Conservation (phyloP, 495 filamentous ascomycete species). For the Hypomontagnella monticulosa region DNA sequence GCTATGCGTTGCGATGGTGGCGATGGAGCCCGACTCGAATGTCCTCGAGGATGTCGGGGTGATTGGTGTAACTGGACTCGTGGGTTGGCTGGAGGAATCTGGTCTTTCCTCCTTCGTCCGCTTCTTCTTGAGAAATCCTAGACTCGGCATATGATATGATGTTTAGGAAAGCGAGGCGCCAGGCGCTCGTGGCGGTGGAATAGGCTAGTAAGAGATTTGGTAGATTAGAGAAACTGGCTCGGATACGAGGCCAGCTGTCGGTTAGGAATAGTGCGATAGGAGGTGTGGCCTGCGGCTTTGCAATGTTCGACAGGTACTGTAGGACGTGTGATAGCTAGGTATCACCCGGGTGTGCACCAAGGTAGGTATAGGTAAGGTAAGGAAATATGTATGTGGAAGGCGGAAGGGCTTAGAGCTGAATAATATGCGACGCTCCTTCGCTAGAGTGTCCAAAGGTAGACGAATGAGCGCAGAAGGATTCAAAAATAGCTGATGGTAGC, state of each 20-base stretch:
- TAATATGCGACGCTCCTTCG: constrained; percentile 30
- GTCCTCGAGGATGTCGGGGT: constrained; percentile 54
- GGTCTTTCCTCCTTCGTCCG: constrained; percentile 81
- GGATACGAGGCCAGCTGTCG: constrained; percentile 1
- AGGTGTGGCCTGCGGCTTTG: constrained; percentile 7
- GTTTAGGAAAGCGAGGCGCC: constrained; percentile 33
- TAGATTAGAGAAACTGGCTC: constrained; percentile 10
- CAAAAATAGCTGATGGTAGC: constrained; percentile 14
- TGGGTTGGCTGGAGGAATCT: constrained; percentile 66
- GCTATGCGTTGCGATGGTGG: constrained; percentile 48
- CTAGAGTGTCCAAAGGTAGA: constrained; percentile 5
- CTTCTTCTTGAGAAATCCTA: constrained; percentile 97
- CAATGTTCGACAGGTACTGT: constrained; percentile 5
- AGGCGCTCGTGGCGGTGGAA: constrained; percentile 29
- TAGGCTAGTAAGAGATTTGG: constrained; percentile 22
- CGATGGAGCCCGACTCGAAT: constrained; percentile 55
- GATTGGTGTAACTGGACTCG: constrained; percentile 67
- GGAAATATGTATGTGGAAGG: neutral
- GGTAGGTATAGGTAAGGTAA: constrained; percentile 6
- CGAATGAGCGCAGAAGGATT: constrained; percentile 7
- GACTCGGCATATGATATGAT: constrained; percentile 69
- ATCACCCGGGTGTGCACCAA: neutral
- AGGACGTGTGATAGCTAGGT: constrained; percentile 6
- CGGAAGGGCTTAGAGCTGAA: constrained; percentile 15
- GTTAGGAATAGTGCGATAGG: constrained; percentile 11